Conservation (phyloP, 805 yeast species). For the Clavispora asparagi region DNA sequence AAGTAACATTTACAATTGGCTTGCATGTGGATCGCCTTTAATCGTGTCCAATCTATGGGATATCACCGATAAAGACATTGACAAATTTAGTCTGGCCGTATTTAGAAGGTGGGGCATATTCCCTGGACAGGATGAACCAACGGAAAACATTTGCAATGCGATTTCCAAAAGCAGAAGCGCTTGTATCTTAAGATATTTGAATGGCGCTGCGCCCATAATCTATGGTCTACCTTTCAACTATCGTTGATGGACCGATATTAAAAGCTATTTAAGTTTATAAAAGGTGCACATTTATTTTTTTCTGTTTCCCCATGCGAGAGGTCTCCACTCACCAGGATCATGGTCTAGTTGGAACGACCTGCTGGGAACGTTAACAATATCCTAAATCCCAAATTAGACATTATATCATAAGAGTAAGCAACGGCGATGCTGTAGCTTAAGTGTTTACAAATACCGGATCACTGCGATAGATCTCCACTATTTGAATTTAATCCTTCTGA, state of each 20-base stretch:
- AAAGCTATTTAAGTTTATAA: not conserved
- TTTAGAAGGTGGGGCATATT: conserved; percentile 65
- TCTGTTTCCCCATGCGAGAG: not conserved
- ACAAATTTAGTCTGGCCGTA: conserved; percentile 59
- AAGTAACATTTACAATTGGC: conserved; percentile 73
- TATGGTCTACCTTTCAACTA: conserved; percentile 75
- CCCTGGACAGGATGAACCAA: conserved; percentile 4
- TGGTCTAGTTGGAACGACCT: not conserved
- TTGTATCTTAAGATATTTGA: conserved; percentile 69
- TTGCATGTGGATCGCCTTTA: conserved; percentile 78
- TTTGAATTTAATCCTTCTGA: conserved; percentile 9
- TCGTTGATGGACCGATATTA: not conserved
- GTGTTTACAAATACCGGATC: not conserved
- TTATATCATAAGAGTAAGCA: not conserved
- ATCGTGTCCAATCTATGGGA: conserved; percentile 90
- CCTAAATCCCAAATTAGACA: not conserved
- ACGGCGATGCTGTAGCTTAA: not conserved
- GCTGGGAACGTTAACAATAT: not conserved
- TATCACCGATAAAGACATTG: conserved; percentile 94
- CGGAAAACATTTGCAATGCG: conserved; percentile 46
- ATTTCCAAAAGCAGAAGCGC: conserved; percentile 55
- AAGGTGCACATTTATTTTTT: not conserved
- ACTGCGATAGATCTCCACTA: conserved; percentile 9
- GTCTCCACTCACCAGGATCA: not conserved
- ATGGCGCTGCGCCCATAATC: conserved; percentile 90